phyloP scores from a whole-genome alignment of 1,139 yeast species.

The Blastobotrys niveus region DNA sequence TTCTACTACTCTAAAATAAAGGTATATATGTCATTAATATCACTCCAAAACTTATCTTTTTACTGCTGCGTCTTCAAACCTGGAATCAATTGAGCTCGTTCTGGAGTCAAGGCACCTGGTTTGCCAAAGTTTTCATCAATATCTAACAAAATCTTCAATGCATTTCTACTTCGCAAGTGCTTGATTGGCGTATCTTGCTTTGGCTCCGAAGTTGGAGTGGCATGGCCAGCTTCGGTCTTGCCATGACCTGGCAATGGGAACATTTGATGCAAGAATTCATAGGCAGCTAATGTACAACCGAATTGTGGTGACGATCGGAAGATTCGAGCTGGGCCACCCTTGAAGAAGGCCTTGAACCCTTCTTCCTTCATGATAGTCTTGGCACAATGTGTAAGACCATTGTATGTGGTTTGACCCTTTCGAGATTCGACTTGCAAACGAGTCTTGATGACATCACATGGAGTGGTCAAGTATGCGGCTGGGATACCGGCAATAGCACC shows the following conservation, averaged over 20 bases:
- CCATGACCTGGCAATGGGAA: constrained; percentile 47
- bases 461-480: constrained; percentile 93
- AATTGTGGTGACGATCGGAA: constrained; percentile 95
- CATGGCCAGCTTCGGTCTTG: constrained; percentile 40
- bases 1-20: too few relatives aligned
- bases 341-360: constrained; percentile 76
- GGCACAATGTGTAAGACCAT: constrained; percentile 73
- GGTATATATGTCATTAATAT: neutral
- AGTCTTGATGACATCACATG: constrained; percentile 94
- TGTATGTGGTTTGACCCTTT: constrained; percentile 69
- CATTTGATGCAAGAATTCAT: constrained; percentile 69
- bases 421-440: constrained; percentile 84
- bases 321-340: constrained; percentile 95
- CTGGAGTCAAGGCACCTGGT: constrained; percentile 32
- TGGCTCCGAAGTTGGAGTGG: constrained; percentile 36
- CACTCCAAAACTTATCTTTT: neutral
- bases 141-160: constrained; percentile 41
- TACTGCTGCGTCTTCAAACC: constrained; percentile 20
- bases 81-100: constrained; percentile 28
- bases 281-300: constrained; percentile 94
- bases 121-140: constrained; percentile 44
- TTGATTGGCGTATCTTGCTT: constrained; percentile 32
- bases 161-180: constrained; percentile 40
- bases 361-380: constrained; percentile 71
- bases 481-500: constrained; percentile 99